phyloP scores from a whole-genome alignment of 139 green algal genomes.

The Deuterostichococcus epilithicus region DNA sequence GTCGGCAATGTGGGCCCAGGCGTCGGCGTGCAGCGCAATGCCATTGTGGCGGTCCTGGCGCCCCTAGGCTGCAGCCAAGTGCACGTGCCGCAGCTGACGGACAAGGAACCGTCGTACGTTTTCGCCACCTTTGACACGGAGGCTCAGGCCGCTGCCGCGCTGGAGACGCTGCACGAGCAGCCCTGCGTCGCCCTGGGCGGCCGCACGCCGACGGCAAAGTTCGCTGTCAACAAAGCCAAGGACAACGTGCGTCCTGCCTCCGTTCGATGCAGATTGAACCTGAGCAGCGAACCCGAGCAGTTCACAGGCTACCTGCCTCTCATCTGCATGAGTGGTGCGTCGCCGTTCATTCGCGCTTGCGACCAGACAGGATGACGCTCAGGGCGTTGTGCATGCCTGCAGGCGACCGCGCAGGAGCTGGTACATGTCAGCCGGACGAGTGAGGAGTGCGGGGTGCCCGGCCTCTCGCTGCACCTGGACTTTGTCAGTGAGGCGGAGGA shows the following conservation, averaged over 20 bases:
- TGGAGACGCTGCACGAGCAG: conserved; percentile 13
- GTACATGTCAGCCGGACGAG: neutral
- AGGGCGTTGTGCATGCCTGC: neutral
- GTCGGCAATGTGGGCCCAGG: conserved; percentile 49
- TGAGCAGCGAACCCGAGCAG: too few species aligned
- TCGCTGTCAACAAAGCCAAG: conserved; percentile 30
- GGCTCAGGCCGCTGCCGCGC: conserved; percentile 22
- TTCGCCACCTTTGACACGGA: conserved; percentile 19
- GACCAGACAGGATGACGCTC: neutral
- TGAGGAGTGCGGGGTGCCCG: conserved; percentile 48
- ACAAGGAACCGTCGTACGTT: conserved; percentile 16
- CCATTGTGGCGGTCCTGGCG: conserved; percentile 16
- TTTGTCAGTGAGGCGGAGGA: conserved; percentile 46
- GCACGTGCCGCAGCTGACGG: conserved; percentile 9
- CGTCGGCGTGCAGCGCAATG: conserved; percentile 15
- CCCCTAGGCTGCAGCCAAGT: conserved; percentile 13
- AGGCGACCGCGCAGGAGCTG: conserved; percentile 6
- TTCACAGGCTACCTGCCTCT: conserved; percentile 7
- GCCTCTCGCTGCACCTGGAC: conserved; percentile 49
- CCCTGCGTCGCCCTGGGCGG: conserved; percentile 8
- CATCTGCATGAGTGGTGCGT: neutral
- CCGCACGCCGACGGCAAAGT: conserved; percentile 34
- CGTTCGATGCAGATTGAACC: neutral
- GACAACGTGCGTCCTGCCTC: conserved; percentile 22
- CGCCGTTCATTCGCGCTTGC: neutral